These are phyloP conservation scores for Mycena pura DNA, from an alignment of 768 basidiomycete species.

Conservation along the genomic window DNA sequence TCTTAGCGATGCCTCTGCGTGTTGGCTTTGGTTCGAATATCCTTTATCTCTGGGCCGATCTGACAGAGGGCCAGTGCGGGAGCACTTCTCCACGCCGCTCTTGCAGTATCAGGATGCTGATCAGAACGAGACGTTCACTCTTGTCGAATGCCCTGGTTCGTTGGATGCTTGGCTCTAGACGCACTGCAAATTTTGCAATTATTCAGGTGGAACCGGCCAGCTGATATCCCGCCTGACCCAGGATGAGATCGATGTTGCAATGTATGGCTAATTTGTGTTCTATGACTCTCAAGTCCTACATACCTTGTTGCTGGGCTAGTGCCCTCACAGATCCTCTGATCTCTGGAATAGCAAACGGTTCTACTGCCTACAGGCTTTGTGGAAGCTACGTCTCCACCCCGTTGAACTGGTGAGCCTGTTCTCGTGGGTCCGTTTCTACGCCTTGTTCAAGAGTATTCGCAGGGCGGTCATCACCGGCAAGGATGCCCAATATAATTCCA, in stretches of 20 bases:
- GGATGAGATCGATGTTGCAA: constrained; percentile 82
- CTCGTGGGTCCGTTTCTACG: neutral
- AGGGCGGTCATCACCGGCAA: constrained; percentile 95
- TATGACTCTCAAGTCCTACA: constrained; percentile 4
- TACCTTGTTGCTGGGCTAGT: too few relatives aligned
- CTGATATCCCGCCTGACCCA: constrained; percentile 76
- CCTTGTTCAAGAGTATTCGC: neutral
- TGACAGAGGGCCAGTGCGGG: constrained; percentile 55
- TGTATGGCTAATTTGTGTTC: constrained; percentile 52
- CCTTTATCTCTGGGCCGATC: neutral
- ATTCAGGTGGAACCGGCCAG: constrained; percentile 85
- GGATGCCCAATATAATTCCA: constrained; percentile 69
- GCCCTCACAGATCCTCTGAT: constrained; percentile 92
- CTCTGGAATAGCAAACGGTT: constrained; percentile 91
- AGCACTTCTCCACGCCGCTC: constrained; percentile 93
- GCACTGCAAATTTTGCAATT: constrained; percentile 22
- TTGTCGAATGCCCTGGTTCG: constrained; percentile 90
- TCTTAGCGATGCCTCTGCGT: constrained; percentile 47
- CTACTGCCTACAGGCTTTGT: constrained; percentile 86
- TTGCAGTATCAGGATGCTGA: constrained; percentile 83
- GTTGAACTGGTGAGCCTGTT: constrained; percentile 71
- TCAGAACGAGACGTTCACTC: constrained; percentile 72
- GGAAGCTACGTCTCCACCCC: constrained; percentile 92
- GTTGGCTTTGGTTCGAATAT: constrained; percentile 53
- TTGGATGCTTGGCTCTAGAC: constrained; percentile 15